Conservation (phyloP, 2,329 filamentous ascomycete genomes). For the Hymenoscyphus fructigenus region DNA sequence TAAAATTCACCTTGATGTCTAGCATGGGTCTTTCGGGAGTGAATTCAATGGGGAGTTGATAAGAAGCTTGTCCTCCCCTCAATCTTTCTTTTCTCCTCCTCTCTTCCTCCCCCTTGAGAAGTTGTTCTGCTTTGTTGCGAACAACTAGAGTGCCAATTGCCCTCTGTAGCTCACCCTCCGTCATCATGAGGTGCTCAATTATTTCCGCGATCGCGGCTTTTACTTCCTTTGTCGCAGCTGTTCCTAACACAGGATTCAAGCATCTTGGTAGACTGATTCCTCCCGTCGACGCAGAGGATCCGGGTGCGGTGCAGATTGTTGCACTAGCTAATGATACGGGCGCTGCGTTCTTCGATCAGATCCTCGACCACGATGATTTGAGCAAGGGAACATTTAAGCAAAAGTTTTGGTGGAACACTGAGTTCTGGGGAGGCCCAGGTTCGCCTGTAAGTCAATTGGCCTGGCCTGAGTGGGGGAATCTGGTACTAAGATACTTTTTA, state of each 20-base stretch:
- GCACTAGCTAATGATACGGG: conserved; percentile 24
- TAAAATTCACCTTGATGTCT: not conserved
- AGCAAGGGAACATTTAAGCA: conserved; percentile 55
- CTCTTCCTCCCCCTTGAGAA: not conserved
- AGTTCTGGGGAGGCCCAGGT: conserved; percentile 53
- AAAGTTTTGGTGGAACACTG: conserved; percentile 52
- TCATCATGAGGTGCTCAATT: conserved; percentile 31
- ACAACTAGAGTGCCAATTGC: conserved; percentile 1
- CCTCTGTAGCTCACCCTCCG: conserved; percentile 6
- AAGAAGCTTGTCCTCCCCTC: conserved; percentile 8
- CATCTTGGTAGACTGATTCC: conserved; percentile 27
- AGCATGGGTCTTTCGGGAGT: conserved; percentile 9
- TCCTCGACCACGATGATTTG: conserved; percentile 58
- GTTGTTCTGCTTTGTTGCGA: conserved; percentile 2
- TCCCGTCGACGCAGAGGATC: conserved; percentile 27
- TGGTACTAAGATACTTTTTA: conserved; percentile 24
- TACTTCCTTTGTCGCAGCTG: conserved; percentile 17
- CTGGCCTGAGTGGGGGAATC: too few species aligned
- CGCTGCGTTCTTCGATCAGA: conserved; percentile 41
- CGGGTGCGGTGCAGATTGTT: conserved; percentile 11
- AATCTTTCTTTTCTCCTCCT: conserved; percentile 4
- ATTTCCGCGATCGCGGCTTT: conserved; percentile 26
- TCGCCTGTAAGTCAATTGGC: conserved; percentile 46
- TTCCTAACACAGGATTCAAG: conserved; percentile 22
- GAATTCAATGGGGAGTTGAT: conserved; percentile 9